A percentile compares a stretch with the other conserved stretches of the same genome.
Evolutionary conservation across 352 stramenopile species (phyloP).

Genomic region (Phytophthora ramorum): DNA sequence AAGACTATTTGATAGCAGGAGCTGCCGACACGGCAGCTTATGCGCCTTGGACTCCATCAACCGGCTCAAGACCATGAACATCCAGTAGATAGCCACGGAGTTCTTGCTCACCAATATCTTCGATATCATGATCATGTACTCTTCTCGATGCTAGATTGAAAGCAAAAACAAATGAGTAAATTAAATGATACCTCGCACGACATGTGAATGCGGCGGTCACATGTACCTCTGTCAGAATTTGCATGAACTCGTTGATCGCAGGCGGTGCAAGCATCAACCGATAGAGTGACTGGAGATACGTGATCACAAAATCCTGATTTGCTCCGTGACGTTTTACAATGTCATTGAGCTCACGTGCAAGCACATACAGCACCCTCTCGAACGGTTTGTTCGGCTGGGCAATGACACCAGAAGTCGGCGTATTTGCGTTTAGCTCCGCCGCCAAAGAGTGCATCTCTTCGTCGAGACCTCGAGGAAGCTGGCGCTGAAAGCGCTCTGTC

Average conservation of each 20-base stretch:
- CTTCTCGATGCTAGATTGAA: conserved; percentile 60
- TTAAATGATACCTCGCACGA: not conserved
- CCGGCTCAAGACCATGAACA: conserved; percentile 70
- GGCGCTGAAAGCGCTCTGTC: conserved; percentile 64
- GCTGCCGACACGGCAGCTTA: conserved; percentile 58
- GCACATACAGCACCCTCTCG: conserved; percentile 70
- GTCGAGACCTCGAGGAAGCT: conserved; percentile 70
- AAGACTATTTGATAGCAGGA: conserved; percentile 66
- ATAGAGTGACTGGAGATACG: conserved; percentile 82
- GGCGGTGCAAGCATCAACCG: conserved; percentile 65
- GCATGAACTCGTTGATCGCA: conserved; percentile 79
- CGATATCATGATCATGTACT: conserved; percentile 74
- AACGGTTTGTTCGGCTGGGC: conserved; percentile 80
- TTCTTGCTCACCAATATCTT: conserved; percentile 66
- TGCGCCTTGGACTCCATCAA: conserved; percentile 74
- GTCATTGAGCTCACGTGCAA: conserved; percentile 77
- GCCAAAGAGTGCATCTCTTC: conserved; percentile 80
- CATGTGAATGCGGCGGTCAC: not conserved
- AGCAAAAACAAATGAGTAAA: conserved; percentile 8
- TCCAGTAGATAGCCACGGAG: conserved; percentile 76
- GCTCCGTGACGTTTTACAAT: conserved; percentile 65
- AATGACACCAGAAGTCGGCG: conserved; percentile 72
- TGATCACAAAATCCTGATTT: conserved; percentile 69
- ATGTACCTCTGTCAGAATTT: conserved; percentile 75
- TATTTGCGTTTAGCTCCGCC: conserved; percentile 84